Conservation (phyloP, 2,329 filamentous ascomycete genomes). For the Trichophyton benhamiae region DNA sequence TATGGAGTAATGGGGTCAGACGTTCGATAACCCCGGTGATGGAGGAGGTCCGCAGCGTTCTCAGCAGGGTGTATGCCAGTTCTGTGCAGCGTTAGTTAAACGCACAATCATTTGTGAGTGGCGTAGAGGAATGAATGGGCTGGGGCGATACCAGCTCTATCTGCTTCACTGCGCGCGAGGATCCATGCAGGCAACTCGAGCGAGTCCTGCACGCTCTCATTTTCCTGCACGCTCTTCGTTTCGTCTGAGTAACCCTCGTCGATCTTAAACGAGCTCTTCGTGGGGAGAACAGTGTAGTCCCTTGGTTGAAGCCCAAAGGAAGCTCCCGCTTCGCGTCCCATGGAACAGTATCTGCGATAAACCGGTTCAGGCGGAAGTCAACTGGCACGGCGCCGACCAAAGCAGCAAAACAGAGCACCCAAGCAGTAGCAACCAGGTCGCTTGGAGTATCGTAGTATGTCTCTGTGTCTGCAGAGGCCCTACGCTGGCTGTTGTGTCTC, state of each 20-base stretch:
- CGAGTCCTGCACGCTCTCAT: slow-evolving; percentile 29
- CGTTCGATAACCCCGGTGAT: slow-evolving; percentile 70
- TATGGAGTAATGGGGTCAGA: slow-evolving; percentile 72
- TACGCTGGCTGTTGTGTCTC: background rate
- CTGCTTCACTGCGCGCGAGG: slow-evolving; percentile 40
- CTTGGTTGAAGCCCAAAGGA: background rate
- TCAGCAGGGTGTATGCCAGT: slow-evolving; percentile 65
- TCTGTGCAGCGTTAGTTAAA: slow-evolving; percentile 41
- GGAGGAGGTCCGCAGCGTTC: slow-evolving; percentile 64
- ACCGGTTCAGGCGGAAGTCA: background rate
- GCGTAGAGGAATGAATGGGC: background rate
- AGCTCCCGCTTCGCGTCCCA: background rate
- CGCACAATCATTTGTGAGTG: background rate
- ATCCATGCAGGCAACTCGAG: slow-evolving; percentile 43
- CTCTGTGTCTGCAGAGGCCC: too few relatives aligned
- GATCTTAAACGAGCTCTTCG: slow-evolving; percentile 41
- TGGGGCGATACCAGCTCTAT: slow-evolving; percentile 39
- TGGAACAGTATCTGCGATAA: background rate
- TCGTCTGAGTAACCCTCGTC: slow-evolving; percentile 87
- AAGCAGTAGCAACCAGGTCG: too few relatives aligned
- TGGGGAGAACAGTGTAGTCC: background rate
- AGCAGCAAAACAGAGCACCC: background rate
- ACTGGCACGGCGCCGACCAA: background rate
- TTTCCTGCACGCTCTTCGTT: slow-evolving; percentile 38
- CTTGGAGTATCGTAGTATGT: too few relatives aligned